phyloP scores from a whole-genome alignment of 768 basidiomycete genomes.

The Russula sp. region DNA sequence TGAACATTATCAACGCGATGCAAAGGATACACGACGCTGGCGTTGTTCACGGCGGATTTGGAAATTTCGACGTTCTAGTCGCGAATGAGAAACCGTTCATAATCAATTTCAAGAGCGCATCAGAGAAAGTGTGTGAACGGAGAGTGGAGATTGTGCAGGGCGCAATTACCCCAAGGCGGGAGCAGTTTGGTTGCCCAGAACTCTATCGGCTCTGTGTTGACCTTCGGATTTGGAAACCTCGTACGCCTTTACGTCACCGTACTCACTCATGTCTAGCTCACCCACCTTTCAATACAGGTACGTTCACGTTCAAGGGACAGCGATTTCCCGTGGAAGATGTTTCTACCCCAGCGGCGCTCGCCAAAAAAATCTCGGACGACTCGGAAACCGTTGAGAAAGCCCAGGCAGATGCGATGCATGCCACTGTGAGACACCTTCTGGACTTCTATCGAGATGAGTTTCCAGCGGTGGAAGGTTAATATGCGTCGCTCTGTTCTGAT shows the following conservation, averaged over 20 bases:
- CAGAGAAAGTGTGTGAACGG: conserved; percentile 8
- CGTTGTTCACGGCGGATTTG: conserved; percentile 9
- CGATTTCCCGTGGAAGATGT: conserved; percentile 11
- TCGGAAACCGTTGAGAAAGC: background rate
- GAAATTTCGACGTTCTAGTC: conserved; percentile 1
- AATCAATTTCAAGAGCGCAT: conserved; percentile 14
- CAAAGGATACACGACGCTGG: conserved; percentile 11
- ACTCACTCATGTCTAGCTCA: background rate
- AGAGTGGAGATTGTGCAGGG: conserved; percentile 6
- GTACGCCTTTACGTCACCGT: background rate
- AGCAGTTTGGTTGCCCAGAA: conserved; percentile 14
- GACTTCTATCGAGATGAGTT: conserved; percentile 17
- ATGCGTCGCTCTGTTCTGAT: background rate
- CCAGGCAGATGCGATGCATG: conserved; percentile 5
- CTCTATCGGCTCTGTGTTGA: conserved; percentile 14
- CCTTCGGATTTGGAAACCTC: conserved; percentile 13
- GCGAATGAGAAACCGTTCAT: conserved; percentile 7
- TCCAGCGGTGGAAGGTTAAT: conserved; percentile 11
- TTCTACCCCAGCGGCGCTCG: conserved; percentile 9
- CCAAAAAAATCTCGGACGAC: background rate
- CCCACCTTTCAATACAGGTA: background rate
- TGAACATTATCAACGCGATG: background rate
- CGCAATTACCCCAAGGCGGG: conserved; percentile 5
- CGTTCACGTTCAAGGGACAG: conserved; percentile 6
- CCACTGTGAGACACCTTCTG: conserved; percentile 6